Percentiles rank a stretch among this genome's conserved stretches.
phyloP scores from a whole-genome alignment of 179 eudicot species.

The Actinidia polygama region DNA sequence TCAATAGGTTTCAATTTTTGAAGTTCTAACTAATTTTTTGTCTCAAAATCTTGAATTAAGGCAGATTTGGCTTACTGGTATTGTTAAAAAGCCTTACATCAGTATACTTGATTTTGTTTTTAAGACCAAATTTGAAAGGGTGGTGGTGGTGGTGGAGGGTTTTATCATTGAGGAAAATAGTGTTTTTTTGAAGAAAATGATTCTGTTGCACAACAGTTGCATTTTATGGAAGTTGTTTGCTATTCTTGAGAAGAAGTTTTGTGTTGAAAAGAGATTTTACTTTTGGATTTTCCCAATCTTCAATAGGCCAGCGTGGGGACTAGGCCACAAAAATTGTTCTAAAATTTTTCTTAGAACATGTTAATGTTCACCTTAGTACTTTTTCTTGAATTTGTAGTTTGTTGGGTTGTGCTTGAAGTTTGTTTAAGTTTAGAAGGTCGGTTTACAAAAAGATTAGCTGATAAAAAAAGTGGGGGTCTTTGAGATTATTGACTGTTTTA shows the following conservation, averaged over 20 bases:
- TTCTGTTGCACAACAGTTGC: conserved; percentile 52
- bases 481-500: too few species aligned
- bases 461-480: too few species aligned
- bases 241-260: conserved; percentile 62
- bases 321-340: conserved; percentile 24
- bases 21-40: conserved; percentile 11
- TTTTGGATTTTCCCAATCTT: conserved; percentile 89
- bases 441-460: too few species aligned
- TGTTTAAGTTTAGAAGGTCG: too few species aligned
- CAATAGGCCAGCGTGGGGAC: conserved; percentile 64
- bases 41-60: not conserved
- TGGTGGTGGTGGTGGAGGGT: conserved; percentile 15
- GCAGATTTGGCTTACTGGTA: conserved; percentile 29
- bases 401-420: too few species aligned
- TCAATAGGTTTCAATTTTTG: conserved; percentile 13
- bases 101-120: not conserved
- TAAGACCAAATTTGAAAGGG: conserved; percentile 10
- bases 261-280: conserved; percentile 73
- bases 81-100: conserved; percentile 12
- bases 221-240: conserved; percentile 63
- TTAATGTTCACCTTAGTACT: too few species aligned
- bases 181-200: conserved; percentile 51
- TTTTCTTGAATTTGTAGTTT: too few species aligned
- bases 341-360: too few species aligned
- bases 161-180: conserved; percentile 25